A percentile compares a stretch with the other conserved stretches of the same genome.
phyloP scores from a whole-genome alignment of 139 green algal species.

The Chlorella sp. region DNA sequence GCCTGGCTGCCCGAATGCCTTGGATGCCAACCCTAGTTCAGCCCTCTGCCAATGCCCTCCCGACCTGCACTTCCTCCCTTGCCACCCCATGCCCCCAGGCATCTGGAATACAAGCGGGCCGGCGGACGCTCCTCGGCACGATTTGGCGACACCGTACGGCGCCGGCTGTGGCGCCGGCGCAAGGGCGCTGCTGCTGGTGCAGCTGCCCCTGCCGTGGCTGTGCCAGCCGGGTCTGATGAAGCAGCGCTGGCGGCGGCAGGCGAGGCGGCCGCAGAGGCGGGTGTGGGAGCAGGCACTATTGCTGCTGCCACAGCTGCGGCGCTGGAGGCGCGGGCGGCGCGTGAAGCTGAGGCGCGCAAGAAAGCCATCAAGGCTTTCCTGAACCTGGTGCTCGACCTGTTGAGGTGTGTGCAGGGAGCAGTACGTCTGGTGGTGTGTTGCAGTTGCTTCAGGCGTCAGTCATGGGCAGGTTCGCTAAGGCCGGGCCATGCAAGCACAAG shows the following conservation, averaged over 20 bases:
- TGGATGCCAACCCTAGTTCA: no score
- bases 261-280: background rate
- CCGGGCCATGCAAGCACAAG: no score
- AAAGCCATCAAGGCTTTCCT: conserved; percentile 49
- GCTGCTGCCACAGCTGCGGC: background rate
- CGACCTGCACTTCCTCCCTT: background rate
- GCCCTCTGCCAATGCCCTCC: background rate
- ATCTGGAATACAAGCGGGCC: conserved; percentile 56
- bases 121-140: conserved; percentile 51
- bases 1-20: no score
- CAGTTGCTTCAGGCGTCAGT: no score
- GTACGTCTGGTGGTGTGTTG: no score
- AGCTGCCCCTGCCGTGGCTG: background rate
- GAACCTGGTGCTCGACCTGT: conserved; percentile 49
- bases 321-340: background rate
- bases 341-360: conserved; percentile 49
- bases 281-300: background rate
- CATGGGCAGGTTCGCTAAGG: no score
- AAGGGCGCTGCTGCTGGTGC: background rate
- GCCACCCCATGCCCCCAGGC: conserved; percentile 26
- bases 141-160: conserved; percentile 55
- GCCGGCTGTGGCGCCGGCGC: conserved; percentile 40
- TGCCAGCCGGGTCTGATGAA: background rate
- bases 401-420: no score
- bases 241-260: conserved; percentile 30